Base-by-base conservation (phyloP, 345 rosid species). In the Brassica incana region DNA sequence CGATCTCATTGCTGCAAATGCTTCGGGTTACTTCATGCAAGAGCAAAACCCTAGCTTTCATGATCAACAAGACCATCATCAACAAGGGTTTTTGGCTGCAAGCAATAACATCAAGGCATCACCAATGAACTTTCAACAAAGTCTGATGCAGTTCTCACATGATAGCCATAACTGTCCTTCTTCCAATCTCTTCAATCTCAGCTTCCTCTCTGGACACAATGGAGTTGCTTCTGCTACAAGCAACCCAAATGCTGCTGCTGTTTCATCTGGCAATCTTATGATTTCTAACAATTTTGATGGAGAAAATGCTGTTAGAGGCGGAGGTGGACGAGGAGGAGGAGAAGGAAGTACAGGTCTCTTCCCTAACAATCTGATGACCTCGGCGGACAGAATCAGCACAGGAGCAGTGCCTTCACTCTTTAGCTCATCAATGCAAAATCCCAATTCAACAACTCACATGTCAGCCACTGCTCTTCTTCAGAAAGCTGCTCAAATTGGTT, bases 391-490 rank as follows among this genome's bases (percentile, higher is more conserved):
- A 65, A 79, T 86, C 54, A 86, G 67, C 73, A 79, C 90, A 6
- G 87, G 85, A 6, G 73, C 84, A 60, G 83, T 78, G n/a, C 80
- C 90, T 43, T 87, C 90, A 38, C 79, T 89, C 16, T 91, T 87
- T 80, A 86, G 72, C 72, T 75, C 89, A 18, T 81, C 91, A 1
- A 65, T 86, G 73, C 90, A 85, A 78, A 86, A 81, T 18, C 83
- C 84, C 0, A 88, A 80, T 73, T 74, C 72, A 70, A 48, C 78
- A 30, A 72, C 90, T 14, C 97, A 87, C 67, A 88, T 88, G 90
- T 91, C 97, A 15, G 94, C 97, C 2, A 91, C 97, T 2, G 97
- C 97, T 27, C 86, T 91, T 62, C 94, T 91, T 73, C 97, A 90
- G 35, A 91, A 89, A 72, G 97, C 97, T 20, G 91, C 94, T 65